Conservation (phyloP, 2,329 filamentous ascomycete species). For the Elsinoe ampelina region DNA sequence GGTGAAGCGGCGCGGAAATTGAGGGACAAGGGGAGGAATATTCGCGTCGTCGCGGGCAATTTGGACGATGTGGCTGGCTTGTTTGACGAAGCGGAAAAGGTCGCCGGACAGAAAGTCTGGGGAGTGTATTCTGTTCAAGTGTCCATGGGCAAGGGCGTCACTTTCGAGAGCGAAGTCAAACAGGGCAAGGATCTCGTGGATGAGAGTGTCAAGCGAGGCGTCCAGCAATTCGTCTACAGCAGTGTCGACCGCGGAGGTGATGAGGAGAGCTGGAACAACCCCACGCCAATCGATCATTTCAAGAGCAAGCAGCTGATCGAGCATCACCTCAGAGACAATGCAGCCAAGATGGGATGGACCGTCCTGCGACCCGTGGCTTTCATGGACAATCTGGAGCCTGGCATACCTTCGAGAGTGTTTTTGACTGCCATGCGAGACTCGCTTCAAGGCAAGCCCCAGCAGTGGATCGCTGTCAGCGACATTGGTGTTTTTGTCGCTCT, state of each 20-base stretch:
- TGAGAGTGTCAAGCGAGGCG: conserved; percentile 44
- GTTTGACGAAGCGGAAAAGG: conserved; percentile 40
- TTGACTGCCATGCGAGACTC: conserved; percentile 36
- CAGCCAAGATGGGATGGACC: conserved; percentile 49
- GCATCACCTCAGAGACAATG: conserved; percentile 44
- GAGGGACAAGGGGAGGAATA: conserved; percentile 34
- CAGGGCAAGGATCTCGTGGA: conserved; percentile 55
- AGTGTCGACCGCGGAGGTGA: conserved; percentile 54
- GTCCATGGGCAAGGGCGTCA: conserved; percentile 34
- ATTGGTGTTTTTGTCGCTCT: conserved; percentile 45
- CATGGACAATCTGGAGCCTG: conserved; percentile 50
- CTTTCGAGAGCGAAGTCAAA: conserved; percentile 38
- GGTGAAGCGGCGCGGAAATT: conserved; percentile 43
- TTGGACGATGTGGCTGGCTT: conserved; percentile 41
- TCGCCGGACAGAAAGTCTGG: conserved; percentile 28
- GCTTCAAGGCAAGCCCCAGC: conserved; percentile 25
- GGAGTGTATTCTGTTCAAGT: conserved; percentile 56
- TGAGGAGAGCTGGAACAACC: conserved; percentile 43
- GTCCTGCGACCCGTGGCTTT: conserved; percentile 54
- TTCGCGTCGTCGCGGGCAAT: conserved; percentile 48
- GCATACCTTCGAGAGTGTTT: conserved; percentile 43
- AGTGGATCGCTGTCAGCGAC: conserved; percentile 38
- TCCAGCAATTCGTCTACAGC: conserved; percentile 56
- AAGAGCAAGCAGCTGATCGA: conserved; percentile 51
- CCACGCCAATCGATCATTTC: conserved; percentile 51